phyloP scores from a whole-genome alignment of 371 early-diverging fungal species.

The Antonospora locustae region DNA sequence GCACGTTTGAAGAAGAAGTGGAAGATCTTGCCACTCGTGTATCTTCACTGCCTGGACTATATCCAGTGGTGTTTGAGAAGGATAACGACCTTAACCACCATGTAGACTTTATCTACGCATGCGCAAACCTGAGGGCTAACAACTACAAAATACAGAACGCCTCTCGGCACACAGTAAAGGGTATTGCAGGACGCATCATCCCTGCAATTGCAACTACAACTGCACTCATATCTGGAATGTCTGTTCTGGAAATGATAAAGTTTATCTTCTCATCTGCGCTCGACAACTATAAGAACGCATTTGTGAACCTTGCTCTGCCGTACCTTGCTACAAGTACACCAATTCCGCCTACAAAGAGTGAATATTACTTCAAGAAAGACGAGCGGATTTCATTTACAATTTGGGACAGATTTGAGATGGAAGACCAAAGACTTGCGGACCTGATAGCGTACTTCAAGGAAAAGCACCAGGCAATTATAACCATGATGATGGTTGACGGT shows the following conservation, averaged over 20 bases:
- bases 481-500: conserved; percentile 75
- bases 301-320: conserved; percentile 91
- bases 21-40: conserved; percentile 61
- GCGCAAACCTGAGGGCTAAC: conserved; percentile 83
- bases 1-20: conserved; percentile 52
- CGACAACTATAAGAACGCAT: conserved; percentile 92
- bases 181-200: conserved; percentile 98
- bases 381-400: conserved; percentile 69
- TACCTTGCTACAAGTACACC: conserved; percentile 96
- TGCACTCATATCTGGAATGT: conserved; percentile 87
- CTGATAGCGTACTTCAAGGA: conserved; percentile 69
- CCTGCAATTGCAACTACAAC: conserved; percentile 99
- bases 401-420: conserved; percentile 86
- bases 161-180: conserved; percentile 83
- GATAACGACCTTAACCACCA: conserved; percentile 98
- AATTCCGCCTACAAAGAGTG: conserved; percentile 62
- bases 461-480: conserved; percentile 69
- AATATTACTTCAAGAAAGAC: conserved; percentile 60
- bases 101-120: conserved; percentile 90
- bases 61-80: conserved; percentile 84
- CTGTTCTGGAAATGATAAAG: conserved; percentile 68
- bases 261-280: conserved; percentile 55
- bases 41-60: conserved; percentile 60
- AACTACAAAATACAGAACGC: conserved; percentile 83
- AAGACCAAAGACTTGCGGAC: conserved; percentile 71